A percentile compares a stretch with the other conserved stretches of the same genome.
phyloP scores from a whole-genome alignment of 495 filamentous ascomycete genomes.

The Amniculicola lignicola region DNA sequence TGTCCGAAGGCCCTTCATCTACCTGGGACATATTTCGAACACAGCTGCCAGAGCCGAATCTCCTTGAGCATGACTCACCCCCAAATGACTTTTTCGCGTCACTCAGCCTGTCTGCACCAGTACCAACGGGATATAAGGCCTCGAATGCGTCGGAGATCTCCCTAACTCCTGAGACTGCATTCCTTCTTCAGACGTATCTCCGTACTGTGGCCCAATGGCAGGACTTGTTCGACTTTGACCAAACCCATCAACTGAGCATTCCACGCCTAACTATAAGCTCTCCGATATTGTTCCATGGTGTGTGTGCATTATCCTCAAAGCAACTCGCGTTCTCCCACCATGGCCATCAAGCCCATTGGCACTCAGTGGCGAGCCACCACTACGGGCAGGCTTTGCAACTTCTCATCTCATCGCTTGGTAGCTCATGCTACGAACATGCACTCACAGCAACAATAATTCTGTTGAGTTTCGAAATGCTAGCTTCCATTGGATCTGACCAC shows the following conservation, averaged over 20 bases:
- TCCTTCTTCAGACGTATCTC: slow-evolving; percentile 25
- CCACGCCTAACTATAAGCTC: slow-evolving; percentile 18
- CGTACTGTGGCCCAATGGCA: slow-evolving; percentile 32
- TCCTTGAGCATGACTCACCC: slow-evolving; percentile 1
- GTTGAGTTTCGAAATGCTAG: slow-evolving; percentile 35
- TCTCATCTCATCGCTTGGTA: slow-evolving; percentile 22
- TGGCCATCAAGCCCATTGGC: slow-evolving; percentile 18
- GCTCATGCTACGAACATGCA: slow-evolving; percentile 11
- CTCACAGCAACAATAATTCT: slow-evolving; percentile 34
- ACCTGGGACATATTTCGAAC: slow-evolving; percentile 27
- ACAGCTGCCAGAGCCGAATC: too few relatives aligned
- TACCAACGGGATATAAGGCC: not conserved
- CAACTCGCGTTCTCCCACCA: slow-evolving; percentile 24
- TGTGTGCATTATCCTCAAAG: slow-evolving; percentile 33
- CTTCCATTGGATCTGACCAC: slow-evolving; percentile 24
- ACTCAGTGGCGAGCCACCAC: slow-evolving; percentile 20
- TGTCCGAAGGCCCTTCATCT: not conserved
- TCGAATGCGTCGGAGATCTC: not conserved
- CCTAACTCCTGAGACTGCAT: slow-evolving; percentile 22
- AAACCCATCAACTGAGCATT: slow-evolving; percentile 29
- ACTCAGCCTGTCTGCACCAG: slow-evolving; percentile 1
- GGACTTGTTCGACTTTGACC: slow-evolving; percentile 32
- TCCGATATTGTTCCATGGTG: slow-evolving; percentile 24
- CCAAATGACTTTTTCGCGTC: not conserved
- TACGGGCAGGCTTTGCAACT: slow-evolving; percentile 28